A percentile compares a stretch with the other conserved stretches of the same genome.
Conservation (phyloP, 228 moss, liverwort and hornwort genomes). For the Sphagnum magellanicum region DNA sequence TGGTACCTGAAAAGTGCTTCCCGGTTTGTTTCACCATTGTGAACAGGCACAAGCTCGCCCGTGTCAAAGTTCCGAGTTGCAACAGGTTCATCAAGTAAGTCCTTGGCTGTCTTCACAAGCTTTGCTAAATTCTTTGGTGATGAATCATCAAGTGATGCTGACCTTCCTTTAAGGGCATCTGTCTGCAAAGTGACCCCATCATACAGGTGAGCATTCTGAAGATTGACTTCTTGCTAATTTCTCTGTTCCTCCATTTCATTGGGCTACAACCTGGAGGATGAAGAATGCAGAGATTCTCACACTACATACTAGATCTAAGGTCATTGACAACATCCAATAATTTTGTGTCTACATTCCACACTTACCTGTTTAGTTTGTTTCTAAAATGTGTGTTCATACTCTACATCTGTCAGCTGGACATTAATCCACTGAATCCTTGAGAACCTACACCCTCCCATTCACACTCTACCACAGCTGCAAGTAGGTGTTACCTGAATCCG, state of each 20-base stretch:
- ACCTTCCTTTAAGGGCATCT: slow-evolving; percentile 11
- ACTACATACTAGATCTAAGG: too few species aligned
- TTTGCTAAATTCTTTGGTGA: slow-evolving; percentile 18
- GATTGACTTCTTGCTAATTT: not conserved
- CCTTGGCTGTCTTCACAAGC: slow-evolving; percentile 20
- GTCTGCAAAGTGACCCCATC: slow-evolving; percentile 13
- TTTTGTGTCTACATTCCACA: too few species aligned
- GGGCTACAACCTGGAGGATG: too few species aligned
- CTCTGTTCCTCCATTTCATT: not conserved
- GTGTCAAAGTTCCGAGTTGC: slow-evolving; percentile 18
- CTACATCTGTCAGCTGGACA: too few species aligned
- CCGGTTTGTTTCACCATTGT: slow-evolving; percentile 9
- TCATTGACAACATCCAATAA: too few species aligned
- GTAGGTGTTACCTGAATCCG: slow-evolving; percentile 34
- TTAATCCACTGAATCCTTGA: too few species aligned
- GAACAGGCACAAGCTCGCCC: slow-evolving; percentile 14
- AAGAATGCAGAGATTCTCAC: too few species aligned
- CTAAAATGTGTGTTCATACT: too few species aligned
- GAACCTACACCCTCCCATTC: too few species aligned
- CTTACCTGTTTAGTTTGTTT: too few species aligned
- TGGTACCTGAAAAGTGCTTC: slow-evolving; percentile 29
- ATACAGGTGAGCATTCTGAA: not conserved
- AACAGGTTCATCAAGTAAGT: slow-evolving; percentile 10
- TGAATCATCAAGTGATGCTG: slow-evolving; percentile 28
- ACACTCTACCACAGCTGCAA: too few species aligned